Evolutionary conservation across 2,329 filamentous ascomycete species (phyloP).

Genomic region (Penicillium verrucosum): DNA sequence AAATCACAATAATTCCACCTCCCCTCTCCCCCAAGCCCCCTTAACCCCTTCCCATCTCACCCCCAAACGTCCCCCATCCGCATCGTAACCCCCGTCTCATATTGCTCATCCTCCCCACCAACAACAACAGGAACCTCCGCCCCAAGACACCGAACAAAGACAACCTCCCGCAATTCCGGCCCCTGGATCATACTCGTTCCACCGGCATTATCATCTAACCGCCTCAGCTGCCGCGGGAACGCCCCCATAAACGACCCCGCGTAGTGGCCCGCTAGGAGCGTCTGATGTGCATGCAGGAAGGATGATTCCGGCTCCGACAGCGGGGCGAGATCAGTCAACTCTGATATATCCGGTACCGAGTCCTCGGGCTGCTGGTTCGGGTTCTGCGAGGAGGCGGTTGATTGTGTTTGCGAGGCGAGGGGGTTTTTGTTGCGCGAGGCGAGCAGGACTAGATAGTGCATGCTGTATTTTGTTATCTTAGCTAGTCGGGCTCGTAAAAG

Average conservation of each 20-base stretch:
- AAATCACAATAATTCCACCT: slow-evolving; percentile 43
- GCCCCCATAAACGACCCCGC: slow-evolving; percentile 75
- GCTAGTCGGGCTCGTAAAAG: slow-evolving; percentile 80
- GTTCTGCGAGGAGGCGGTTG: slow-evolving; percentile 15
- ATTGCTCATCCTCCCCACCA: slow-evolving; percentile 30
- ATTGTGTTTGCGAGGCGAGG: slow-evolving; percentile 12
- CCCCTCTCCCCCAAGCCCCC: slow-evolving; percentile 42
- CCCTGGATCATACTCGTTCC: slow-evolving; percentile 89
- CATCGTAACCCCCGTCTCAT: slow-evolving; percentile 36
- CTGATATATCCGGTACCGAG: slow-evolving; percentile 32
- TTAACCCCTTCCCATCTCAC: slow-evolving; percentile 74
- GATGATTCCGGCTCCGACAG: slow-evolving; percentile 74
- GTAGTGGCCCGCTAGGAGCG: slow-evolving; percentile 81
- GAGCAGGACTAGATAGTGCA: slow-evolving; percentile 45
- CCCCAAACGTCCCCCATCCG: slow-evolving; percentile 64
- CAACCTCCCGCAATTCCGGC: slow-evolving; percentile 76
- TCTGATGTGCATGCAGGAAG: slow-evolving; percentile 82
- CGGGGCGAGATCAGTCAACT: slow-evolving; percentile 48
- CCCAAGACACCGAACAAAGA: slow-evolving; percentile 67
- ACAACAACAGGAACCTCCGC: slow-evolving; percentile 48
- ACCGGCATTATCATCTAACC: slow-evolving; percentile 84
- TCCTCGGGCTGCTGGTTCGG: slow-evolving; percentile 27
- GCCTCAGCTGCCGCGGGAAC: slow-evolving; percentile 75
- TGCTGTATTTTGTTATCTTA: slow-evolving; percentile 59
- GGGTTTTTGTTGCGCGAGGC: slow-evolving; percentile 16